Conservation (phyloP, 768 basidiomycete genomes). For the Boletus subcaerulescens region DNA sequence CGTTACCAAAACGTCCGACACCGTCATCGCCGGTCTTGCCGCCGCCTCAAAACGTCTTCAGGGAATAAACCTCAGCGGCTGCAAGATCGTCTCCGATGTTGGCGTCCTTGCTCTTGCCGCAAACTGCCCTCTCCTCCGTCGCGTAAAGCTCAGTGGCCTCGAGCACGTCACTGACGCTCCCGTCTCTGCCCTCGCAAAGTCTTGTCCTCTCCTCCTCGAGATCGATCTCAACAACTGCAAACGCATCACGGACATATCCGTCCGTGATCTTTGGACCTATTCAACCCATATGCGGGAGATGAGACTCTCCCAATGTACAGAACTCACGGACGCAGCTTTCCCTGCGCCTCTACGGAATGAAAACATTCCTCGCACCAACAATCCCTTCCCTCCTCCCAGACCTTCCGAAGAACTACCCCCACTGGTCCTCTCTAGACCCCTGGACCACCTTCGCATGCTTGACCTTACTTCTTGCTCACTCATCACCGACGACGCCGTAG, state of each 20-base stretch:
- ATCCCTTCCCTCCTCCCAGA: conserved; percentile 42
- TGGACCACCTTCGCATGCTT: conserved; percentile 89
- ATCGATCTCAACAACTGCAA: conserved; percentile 89
- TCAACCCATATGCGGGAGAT: conserved; percentile 88
- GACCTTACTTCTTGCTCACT: conserved; percentile 85
- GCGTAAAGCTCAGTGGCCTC: conserved; percentile 86
- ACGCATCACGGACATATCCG: conserved; percentile 68
- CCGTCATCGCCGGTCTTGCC: conserved; percentile 70
- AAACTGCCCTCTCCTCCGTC: conserved; percentile 72
- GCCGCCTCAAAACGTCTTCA: conserved; percentile 71
- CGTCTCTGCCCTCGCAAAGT: conserved; percentile 70
- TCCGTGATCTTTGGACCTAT: conserved; percentile 82
- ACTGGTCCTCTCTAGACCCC: conserved; percentile 57
- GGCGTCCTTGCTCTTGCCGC: conserved; percentile 75
- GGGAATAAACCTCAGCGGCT: conserved; percentile 88
- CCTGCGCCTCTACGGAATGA: conserved; percentile 58
- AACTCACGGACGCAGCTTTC: conserved; percentile 83
- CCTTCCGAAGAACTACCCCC: conserved; percentile 53
- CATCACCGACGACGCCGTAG: conserved; percentile 80
- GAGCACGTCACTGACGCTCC: conserved; percentile 72
- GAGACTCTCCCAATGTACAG: conserved; percentile 73
- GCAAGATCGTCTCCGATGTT: conserved; percentile 73
- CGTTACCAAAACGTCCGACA: conserved; percentile 66
- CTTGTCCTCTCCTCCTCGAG: conserved; percentile 86
- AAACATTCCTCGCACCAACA: conserved; percentile 35